Evolutionary conservation across 2,329 filamentous ascomycete species (phyloP), one percentile per base, ranked within the genome.

Genomic region (Venturia carpophila): DNA sequence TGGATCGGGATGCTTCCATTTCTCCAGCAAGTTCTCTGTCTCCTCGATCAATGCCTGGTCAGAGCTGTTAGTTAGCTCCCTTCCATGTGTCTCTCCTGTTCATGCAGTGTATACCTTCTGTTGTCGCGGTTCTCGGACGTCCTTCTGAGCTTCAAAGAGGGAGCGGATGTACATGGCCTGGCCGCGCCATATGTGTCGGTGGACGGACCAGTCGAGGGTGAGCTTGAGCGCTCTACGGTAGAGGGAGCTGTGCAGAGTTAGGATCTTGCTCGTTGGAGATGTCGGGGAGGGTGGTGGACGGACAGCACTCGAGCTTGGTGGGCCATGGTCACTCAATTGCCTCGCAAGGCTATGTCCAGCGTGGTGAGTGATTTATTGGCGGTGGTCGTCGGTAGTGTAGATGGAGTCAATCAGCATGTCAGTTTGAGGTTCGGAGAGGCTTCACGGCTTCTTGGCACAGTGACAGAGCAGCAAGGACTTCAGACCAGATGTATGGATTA

Each of bases 1-100:
- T 41, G 94, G 92, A 76, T 99, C 94, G 3, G 94, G 94, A 74
- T 99, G 94, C 80, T 97, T 97, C 93, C 93, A 99, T 77, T 88
- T 90, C 73, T 94, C 86, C 68, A 99, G 80, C 66, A 97, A 75
- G 70, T 88, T 88, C 77, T 97, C 92, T 5, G 94, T 93, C 79
- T 97, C 92, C 68, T 87, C 85, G 69, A 97, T 83, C 66, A 99
- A 78, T 62, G 86, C 86, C 94, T 99, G 69, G 62, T 47, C 42
- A 41, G 58, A 66, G 58, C 61, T 49, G 42, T 43, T 41, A 52
- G 45, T 41, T 41, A 39, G 55, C 61, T 30, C 27, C 30, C 37
- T 24, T 34, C 60, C 19, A 19, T 42, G 55, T 34, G 15, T 43
- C 21, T 42, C 62, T 47, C 47, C 43, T 52, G 41, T 27, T 24